phyloP scores from a whole-genome alignment of 2,329 filamentous ascomycete genomes.

The Colletotrichum echinochloae region DNA sequence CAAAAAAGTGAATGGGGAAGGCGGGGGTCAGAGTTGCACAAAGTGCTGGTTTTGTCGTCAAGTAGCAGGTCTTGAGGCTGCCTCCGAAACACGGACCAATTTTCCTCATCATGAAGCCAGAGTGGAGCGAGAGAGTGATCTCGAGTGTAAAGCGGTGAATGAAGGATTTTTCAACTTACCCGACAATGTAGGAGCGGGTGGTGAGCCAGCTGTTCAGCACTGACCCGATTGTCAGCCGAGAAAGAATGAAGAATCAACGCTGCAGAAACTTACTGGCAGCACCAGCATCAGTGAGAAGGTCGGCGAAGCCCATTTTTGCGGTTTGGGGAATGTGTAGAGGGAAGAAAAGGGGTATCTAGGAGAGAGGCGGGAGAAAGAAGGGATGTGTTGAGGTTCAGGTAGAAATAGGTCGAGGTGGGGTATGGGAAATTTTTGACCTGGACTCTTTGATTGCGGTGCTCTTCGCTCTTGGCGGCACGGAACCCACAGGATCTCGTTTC shows the following conservation, averaged over 20 bases:
- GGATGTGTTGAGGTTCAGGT: slow-evolving; percentile 41
- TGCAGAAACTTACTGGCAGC: slow-evolving; percentile 56
- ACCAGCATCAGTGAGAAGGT: slow-evolving; percentile 75
- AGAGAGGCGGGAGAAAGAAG: slow-evolving; percentile 46
- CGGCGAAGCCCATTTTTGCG: slow-evolving; percentile 75
- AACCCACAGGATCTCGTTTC: slow-evolving; percentile 37
- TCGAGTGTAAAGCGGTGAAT: background rate
- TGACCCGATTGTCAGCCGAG: slow-evolving; percentile 53
- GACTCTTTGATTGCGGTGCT: slow-evolving; percentile 40
- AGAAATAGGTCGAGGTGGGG: slow-evolving; percentile 51
- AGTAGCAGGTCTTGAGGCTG: slow-evolving; percentile 90
- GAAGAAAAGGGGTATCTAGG: slow-evolving; percentile 46
- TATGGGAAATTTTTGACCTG: slow-evolving; percentile 55
- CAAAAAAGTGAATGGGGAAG: slow-evolving; percentile 22
- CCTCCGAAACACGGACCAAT: slow-evolving; percentile 97
- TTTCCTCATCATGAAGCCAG: slow-evolving; percentile 77
- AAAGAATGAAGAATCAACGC: slow-evolving; percentile 41
- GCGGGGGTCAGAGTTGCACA: slow-evolving; percentile 77
- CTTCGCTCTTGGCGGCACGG: slow-evolving; percentile 33
- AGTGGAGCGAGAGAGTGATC: slow-evolving; percentile 4
- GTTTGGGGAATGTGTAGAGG: slow-evolving; percentile 43
- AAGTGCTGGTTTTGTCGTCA: slow-evolving; percentile 80
- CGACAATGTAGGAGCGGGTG: slow-evolving; percentile 84
- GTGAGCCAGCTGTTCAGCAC: slow-evolving; percentile 79
- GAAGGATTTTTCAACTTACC: slow-evolving; percentile 68